Percentiles rank a stretch among this genome's conserved stretches.
Evolutionary conservation across 1,284 basidiomycete genomes (phyloP).

Genomic region (Volvariella volvacea): DNA sequence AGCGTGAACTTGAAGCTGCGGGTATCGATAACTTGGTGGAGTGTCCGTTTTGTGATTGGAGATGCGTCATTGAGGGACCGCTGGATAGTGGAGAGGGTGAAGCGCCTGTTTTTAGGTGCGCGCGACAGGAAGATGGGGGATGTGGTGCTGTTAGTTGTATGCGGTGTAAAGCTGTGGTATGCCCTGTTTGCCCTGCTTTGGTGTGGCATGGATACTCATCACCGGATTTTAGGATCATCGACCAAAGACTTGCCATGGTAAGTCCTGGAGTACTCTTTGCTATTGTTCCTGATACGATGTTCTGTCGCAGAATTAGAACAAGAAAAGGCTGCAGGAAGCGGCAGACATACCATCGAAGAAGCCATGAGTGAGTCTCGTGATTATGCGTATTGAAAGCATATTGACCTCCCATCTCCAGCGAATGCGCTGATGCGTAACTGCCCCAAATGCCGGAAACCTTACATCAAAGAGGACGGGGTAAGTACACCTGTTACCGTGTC

Average conservation of each 20-base stretch:
- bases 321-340: slow-evolving; percentile 24
- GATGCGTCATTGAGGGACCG: slow-evolving; percentile 60
- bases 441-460: slow-evolving; percentile 71
- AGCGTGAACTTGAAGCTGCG: slow-evolving; percentile 72
- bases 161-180: slow-evolving; percentile 64
- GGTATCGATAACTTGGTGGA: slow-evolving; percentile 70
- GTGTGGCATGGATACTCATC: slow-evolving; percentile 2
- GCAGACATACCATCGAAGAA: slow-evolving; percentile 75
- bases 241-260: slow-evolving; percentile 83
- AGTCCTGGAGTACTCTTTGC: slow-evolving; percentile 5
- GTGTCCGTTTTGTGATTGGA: slow-evolving; percentile 85
- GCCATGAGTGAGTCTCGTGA: slow-evolving; percentile 66
- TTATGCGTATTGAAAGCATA: background rate
- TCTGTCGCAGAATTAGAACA: background rate
- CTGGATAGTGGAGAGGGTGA: slow-evolving; percentile 62
- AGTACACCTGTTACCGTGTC: slow-evolving; percentile 16
- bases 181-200: slow-evolving; percentile 17
- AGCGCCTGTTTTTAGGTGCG: slow-evolving; percentile 50
- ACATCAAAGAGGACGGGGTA: slow-evolving; percentile 70
- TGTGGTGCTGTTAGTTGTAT: slow-evolving; percentile 75
- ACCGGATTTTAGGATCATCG: slow-evolving; percentile 58
- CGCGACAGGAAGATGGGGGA: slow-evolving; percentile 55
- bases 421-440: slow-evolving; percentile 80
- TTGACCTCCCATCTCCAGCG: slow-evolving; percentile 33
- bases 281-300: background rate